Evolutionary conservation across 1,284 basidiomycete species (phyloP), one percentile per base, ranked within the genome.

Genomic region (Stereum hirsutum): DNA sequence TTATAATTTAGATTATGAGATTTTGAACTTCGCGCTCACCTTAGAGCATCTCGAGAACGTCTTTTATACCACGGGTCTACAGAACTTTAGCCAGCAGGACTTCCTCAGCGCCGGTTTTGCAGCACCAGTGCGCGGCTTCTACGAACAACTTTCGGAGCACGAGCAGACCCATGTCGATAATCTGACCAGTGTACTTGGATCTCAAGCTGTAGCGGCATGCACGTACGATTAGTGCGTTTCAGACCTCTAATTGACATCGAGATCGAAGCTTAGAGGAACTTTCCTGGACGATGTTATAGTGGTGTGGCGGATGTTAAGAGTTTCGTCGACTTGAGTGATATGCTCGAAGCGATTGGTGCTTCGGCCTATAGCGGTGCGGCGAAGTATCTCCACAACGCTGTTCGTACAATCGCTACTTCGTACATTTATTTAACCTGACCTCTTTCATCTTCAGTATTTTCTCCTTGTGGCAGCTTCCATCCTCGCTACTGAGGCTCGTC

Each of bases 31-130:
- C 39, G 75, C 75, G 10, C 61, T 78, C 39, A 74, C 69, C 28
- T 66, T 81, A 26, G 78, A 81, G 61, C 70, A 81, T 57, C 65
- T 82, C 47, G 75, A 68, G 49, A 55, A 51, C 42, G 55, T 64
- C 0, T 68, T 69, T 52, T 66, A 68, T 54, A 45, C 41, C 2
- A 44, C 54, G 11, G 68, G 61, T 8, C 57, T 76, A n/a, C 46
- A 45, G 3, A 62, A 64, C 52, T 73, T 64, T 52, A 52, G 61
- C 36, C 51, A 57, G 5, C 50, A 52, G 11, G 67, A 60, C 24
- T 81, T 80, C 58, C 50, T 47, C 7, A 42, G 57, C 1, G 71
- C 69, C 3, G 73, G 72, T 6, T 65, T 65, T 51, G 54, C 57
- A 3, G 47, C 56, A 10, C 71, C 64, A 57, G 65, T 68, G 5